phyloP scores from a whole-genome alignment of 23 red algal genomes.

The Gracilaria gracilis region DNA sequence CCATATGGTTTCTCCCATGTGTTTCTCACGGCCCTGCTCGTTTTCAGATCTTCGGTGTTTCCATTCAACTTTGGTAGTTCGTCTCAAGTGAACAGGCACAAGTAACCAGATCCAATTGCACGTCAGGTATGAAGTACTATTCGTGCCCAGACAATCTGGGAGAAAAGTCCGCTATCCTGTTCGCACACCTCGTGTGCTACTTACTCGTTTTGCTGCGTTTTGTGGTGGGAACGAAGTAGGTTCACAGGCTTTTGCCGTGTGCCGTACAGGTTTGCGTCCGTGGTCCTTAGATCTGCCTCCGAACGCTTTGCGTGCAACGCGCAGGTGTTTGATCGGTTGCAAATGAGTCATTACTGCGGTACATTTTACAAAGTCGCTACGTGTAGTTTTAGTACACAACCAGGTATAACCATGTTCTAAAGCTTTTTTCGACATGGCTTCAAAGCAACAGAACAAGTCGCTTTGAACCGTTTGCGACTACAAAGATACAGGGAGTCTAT shows the following conservation, averaged over 20 bases:
- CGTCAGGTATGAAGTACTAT: not conserved
- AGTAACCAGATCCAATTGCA: slow-evolving; percentile 69
- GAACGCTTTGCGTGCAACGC: not conserved
- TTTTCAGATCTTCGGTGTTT: not conserved
- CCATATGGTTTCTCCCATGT: not conserved
- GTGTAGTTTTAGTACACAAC: not conserved
- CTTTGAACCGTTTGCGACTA: no score
- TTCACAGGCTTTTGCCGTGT: slow-evolving; percentile 29
- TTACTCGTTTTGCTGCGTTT: slow-evolving; percentile 28
- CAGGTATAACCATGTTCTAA: not conserved
- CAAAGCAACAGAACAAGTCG: no score
- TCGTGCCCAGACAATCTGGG: slow-evolving; percentile 74
- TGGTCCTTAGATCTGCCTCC: slow-evolving; percentile 71
- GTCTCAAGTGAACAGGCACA: not conserved
- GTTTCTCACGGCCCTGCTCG: not conserved
- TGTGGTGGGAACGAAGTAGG: slow-evolving; percentile 14
- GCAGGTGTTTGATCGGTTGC: slow-evolving; percentile 33
- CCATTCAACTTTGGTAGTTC: not conserved
- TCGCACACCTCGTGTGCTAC: slow-evolving; percentile 28
- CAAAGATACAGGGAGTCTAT: not conserved
- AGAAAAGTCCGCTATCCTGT: slow-evolving; percentile 1
- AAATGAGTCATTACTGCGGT: slow-evolving; percentile 71
- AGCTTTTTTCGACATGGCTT: no score
- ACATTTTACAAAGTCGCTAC: slow-evolving; percentile 4
- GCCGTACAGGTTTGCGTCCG: slow-evolving; percentile 3